These are phyloP conservation scores for Alternaria infectoria DNA, from an alignment of 2,329 filamentous ascomycete species.

Conservation along the genomic window DNA sequence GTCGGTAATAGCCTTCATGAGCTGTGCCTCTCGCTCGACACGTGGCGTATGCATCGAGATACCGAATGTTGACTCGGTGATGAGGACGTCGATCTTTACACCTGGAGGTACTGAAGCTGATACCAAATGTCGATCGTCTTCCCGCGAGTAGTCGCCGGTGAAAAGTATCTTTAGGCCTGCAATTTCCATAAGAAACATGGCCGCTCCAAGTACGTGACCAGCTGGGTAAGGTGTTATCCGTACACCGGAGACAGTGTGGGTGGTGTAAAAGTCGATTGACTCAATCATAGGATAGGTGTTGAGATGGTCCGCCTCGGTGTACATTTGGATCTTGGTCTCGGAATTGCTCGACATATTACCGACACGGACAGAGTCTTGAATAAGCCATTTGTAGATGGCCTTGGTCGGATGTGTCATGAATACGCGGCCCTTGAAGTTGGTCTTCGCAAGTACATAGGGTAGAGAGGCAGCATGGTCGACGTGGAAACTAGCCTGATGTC, in stretches of 20 bases:
- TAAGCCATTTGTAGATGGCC: conserved; percentile 99
- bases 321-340: conserved; percentile 72
- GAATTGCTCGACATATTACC: conserved; percentile 70
- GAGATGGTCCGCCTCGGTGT: conserved; percentile 93
- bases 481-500: conserved; percentile 75
- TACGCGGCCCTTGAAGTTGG: conserved; percentile 93
- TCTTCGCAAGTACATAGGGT: conserved; percentile 96
- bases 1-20: conserved; percentile 94
- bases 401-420: conserved; percentile 99
- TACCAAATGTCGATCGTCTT: conserved; percentile 93
- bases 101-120: conserved; percentile 88
- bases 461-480: conserved; percentile 98
- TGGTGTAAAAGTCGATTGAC: conserved; percentile 97
- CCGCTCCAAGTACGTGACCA: conserved; percentile 95
- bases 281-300: conserved; percentile 94
- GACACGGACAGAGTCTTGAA: conserved; percentile 94
- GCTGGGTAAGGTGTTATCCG: conserved; percentile 96
- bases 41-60: conserved; percentile 93
- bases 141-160: conserved; percentile 95
- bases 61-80: conserved; percentile 96
- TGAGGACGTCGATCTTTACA: conserved; percentile 92
- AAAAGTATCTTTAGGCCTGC: conserved; percentile 96
- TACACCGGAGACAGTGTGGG: conserved; percentile 94
- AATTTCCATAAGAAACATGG: conserved; percentile 98
- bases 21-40: conserved; percentile 84